phyloP scores from a whole-genome alignment of 371 early-diverging fungal genomes.

The Hamiltosporidium magnivora region DNA sequence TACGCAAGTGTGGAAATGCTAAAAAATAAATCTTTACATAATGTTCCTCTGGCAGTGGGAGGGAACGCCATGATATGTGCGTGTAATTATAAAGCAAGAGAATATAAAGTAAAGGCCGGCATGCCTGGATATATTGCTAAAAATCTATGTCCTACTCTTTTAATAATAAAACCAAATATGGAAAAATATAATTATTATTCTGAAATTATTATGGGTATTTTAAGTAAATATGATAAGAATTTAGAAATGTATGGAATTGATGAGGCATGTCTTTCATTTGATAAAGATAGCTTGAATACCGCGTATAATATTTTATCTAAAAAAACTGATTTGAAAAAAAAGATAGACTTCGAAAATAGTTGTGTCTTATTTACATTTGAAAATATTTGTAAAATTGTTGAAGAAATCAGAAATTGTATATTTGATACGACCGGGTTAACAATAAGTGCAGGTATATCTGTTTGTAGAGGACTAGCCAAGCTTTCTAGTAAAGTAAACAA shows the following conservation, averaged over 20 bases:
- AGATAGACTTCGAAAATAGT: not conserved
- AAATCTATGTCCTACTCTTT: constrained; percentile 59
- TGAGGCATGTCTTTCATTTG: constrained; percentile 29
- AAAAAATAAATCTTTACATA: constrained; percentile 60
- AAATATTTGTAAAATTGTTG: constrained; percentile 11
- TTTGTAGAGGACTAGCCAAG: constrained; percentile 32
- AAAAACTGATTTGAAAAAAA: not conserved
- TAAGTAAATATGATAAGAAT: constrained; percentile 20
- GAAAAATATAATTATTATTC: constrained; percentile 60
- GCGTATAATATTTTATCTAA: constrained; percentile 1
- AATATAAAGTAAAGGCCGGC: constrained; percentile 63
- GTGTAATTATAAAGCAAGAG: constrained; percentile 66
- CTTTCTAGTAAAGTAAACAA: constrained; percentile 31
- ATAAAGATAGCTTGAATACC: constrained; percentile 18
- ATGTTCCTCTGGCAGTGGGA: constrained; percentile 49
- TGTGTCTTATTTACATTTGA: constrained; percentile 1
- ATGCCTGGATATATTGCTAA: constrained; percentile 61
- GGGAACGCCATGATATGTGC: constrained; percentile 58
- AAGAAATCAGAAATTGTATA: constrained; percentile 19
- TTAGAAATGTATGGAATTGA: constrained; percentile 44
- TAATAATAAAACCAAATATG: constrained; percentile 64
- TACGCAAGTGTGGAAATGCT: constrained; percentile 68
- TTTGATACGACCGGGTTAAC: constrained; percentile 26
- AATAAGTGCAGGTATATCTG: constrained; percentile 36
- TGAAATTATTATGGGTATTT: constrained; percentile 26